Base-by-base conservation (phyloP, 2,329 filamentous ascomycete species). In the Uncinocarpus reesii region DNA sequence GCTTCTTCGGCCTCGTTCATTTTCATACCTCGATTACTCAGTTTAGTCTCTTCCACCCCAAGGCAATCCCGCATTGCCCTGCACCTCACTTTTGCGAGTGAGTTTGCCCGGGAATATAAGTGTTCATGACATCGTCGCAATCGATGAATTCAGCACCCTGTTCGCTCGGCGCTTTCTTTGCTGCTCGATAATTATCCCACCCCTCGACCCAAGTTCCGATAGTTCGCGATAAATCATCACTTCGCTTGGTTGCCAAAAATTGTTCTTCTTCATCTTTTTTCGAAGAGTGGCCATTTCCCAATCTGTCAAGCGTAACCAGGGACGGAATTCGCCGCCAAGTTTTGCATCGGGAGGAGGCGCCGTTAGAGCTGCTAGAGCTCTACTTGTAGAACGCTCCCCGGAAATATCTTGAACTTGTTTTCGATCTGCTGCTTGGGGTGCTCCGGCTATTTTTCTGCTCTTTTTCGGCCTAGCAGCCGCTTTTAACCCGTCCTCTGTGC, bases 201-300 rank as follows among this genome's bases (percentile, higher is more conserved):
- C 71, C 72, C 47, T 79, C 75, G 31, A n/a, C n/a, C 76, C 76
- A 36, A 76, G 71, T 42, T 73, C 69, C 38, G 77, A 73, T n/a
- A 83, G 69, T 62, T 82, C 78, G 26, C 79, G 74, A 49, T 77
- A 71, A 40, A 82, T 79, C 79, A 83, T 83, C 8, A 80, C 78
- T 52, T 79, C 76, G 54, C 78, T 81, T 0, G 79, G 79, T 37
- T 77, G 75, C 79, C 79, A 83, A n/a, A 80, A 73, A 4, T 78
- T 77, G 53, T 83, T 83, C 68, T 83, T 83, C 68, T 83, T 83
- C 79, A 83, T 83, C 55, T 77, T 74, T 62, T 82, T 82, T 45
- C 79, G 72, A 20, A 83, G 63, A 44, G 76, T 78, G 4, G 78
- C 79, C 78, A 83, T 80, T 58, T 83, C 79, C 67, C 75, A 83